These are phyloP conservation scores for Ascochyta pisi DNA, from an alignment of 2,329 filamentous ascomycete genomes.

Conservation along the genomic window DNA sequence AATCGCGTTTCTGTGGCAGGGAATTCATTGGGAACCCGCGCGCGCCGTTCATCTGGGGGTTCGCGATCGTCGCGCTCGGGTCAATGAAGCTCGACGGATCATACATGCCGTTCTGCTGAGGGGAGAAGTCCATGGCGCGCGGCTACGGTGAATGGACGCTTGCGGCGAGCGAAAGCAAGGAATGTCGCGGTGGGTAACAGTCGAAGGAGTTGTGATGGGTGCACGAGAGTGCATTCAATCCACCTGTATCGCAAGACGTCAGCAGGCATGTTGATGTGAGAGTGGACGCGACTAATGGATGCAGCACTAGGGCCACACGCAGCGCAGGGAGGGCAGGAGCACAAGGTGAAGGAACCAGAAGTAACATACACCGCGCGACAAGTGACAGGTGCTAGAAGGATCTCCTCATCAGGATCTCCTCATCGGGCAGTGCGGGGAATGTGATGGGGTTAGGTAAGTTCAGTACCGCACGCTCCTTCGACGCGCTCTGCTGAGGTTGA, in stretches of 20 bases:
- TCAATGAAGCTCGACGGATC: constrained; percentile 49
- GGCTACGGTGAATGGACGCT: constrained; percentile 16
- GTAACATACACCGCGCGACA: constrained; percentile 34
- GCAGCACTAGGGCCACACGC: constrained; percentile 25
- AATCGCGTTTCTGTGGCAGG: constrained; percentile 93
- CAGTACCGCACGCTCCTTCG: constrained; percentile 43
- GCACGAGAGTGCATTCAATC: constrained; percentile 36
- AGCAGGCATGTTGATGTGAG: constrained; percentile 42
- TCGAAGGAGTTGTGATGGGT: constrained; percentile 18
- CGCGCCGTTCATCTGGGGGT: constrained; percentile 71
- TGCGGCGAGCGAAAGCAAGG: constrained; percentile 16
- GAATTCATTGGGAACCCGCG: constrained; percentile 79
- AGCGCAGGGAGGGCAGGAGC: constrained; percentile 22
- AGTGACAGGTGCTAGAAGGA: constrained; percentile 32
- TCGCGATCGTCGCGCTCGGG: constrained; percentile 49
- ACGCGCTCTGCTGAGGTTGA: constrained; percentile 42
- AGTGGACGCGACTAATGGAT: constrained; percentile 34
- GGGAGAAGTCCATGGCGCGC: constrained; percentile 47
- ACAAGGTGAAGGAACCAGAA: constrained; percentile 15
- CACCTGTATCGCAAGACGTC: constrained; percentile 33
- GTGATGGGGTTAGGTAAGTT: constrained; percentile 36
- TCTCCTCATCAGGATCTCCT: constrained; percentile 38
- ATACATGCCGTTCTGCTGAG: constrained; percentile 47
- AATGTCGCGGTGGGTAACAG: constrained; percentile 16
- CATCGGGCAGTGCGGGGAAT: constrained; percentile 39